These are phyloP conservation scores for Medicago ruthenica DNA, from an alignment of 306 rosid genomes.

Conservation along the genomic window DNA sequence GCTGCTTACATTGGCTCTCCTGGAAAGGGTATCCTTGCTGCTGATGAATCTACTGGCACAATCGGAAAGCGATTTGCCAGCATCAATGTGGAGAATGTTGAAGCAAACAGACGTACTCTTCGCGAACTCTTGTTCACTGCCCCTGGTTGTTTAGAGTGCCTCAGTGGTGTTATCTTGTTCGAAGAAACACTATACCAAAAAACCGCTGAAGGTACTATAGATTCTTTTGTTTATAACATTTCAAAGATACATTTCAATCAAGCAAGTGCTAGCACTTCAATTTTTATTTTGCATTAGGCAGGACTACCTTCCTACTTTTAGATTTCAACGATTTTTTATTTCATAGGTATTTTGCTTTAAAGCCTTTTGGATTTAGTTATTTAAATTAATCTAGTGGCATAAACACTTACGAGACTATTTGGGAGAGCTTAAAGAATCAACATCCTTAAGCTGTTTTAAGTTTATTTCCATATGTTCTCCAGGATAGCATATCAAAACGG, in stretches of 20 bases:
- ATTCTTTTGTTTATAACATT: neutral
- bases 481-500: neutral
- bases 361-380: neutral
- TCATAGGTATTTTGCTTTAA: neutral
- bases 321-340: too few relatives aligned
- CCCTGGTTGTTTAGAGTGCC: constrained; percentile 71
- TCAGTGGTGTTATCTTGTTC: constrained; percentile 86
- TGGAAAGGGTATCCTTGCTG: constrained; percentile 98
- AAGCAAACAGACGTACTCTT: constrained; percentile 71
- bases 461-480: neutral
- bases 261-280: neutral
- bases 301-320: neutral
- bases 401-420: neutral
- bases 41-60: constrained; percentile 95
- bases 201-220: constrained; percentile 66
- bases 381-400: neutral
- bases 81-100: constrained; percentile 80
- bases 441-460: neutral
- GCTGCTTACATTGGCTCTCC: constrained; percentile 92
- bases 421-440: neutral
- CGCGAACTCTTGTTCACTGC: constrained; percentile 93
- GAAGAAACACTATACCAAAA: constrained; percentile 93
- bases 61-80: constrained; percentile 88
- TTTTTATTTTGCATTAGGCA: neutral
- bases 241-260: neutral